Base-by-base conservation (phyloP, 2,329 filamentous ascomycete species). In the Cadophora sp. region DNA sequence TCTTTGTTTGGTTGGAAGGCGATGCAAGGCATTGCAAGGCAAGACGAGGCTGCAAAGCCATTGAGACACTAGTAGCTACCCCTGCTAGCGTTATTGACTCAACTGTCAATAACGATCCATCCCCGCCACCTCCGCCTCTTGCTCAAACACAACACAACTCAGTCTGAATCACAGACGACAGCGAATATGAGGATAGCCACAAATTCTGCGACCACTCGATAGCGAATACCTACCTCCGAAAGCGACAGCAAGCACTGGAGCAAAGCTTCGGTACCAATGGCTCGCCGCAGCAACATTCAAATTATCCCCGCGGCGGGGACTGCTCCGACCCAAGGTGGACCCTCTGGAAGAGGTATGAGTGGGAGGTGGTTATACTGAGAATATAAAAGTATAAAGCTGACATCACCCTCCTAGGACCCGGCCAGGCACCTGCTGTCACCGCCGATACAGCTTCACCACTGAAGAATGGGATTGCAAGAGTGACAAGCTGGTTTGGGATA, bases 31-130 rank as follows among this genome's bases (percentile, higher is more conserved):
- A 13, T 51, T 18, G 24, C 24, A 27, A 30, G 50, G 27, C 50
- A 3, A 53, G 33, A n/a, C 55, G 55, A 58, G 55, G 55, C 55
- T 53, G 50, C 50, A 53, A n/a, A 53, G 14, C 18, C 11, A 16
- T 33, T 6, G 11, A 14, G 27, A 14, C 16, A 53, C 50, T 33
- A 53, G 27, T 18, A 53, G 50, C 50, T 33, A 53, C 16, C 50
- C 50, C 50, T 53, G 50, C 50, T 53, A 53, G 50, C 50, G 50
- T 53, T 53, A 27, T 53, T 53, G 50, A 53, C 50, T 53, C 30
- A 11, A 53, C 27, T 16, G n/a, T 3, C 16, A 53, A 53, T 24
- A n/a, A 53, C 50, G 8, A 14, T 24, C 50, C 27, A 18, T 30
- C 50, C 50, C 24, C 6, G 27, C 50, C 50, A 53, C 27, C 24